phyloP scores from a whole-genome alignment of 2,329 filamentous ascomycete species.

The Phialocephala subalpina region DNA sequence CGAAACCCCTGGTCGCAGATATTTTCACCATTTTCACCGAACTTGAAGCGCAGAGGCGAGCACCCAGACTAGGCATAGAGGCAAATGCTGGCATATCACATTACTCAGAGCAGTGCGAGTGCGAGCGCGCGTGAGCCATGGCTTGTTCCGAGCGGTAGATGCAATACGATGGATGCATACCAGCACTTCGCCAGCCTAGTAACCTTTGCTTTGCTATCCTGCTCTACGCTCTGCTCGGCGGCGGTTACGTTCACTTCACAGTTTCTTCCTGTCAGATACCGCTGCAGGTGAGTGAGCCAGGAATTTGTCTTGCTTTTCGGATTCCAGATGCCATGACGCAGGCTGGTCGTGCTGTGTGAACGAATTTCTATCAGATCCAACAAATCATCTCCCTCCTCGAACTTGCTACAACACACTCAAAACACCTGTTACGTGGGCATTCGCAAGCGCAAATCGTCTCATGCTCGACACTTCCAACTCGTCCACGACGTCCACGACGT shows the following conservation, averaged over 20 bases:
- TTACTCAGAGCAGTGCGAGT: slow-evolving; percentile 1
- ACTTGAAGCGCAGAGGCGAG: slow-evolving; percentile 2
- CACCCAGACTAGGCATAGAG: slow-evolving; percentile 5
- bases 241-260: background rate
- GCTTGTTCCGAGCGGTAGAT: background rate
- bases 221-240: background rate
- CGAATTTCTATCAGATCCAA: background rate
- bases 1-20: background rate
- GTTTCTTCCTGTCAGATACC: background rate
- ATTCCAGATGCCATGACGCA: slow-evolving; percentile 3
- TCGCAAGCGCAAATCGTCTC: slow-evolving; percentile 18
- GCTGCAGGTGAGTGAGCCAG: background rate
- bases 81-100: slow-evolving; percentile 6
- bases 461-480: slow-evolving; percentile 13
- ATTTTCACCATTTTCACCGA: slow-evolving; percentile 5
- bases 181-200: background rate
- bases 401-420: slow-evolving; percentile 33
- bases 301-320: background rate
- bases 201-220: background rate
- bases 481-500: slow-evolving; percentile 14
- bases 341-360: background rate
- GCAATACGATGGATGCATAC: background rate
- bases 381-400: background rate
- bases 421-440: slow-evolving; percentile 35
- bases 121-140: background rate